phyloP scores from a whole-genome alignment of 345 rosid species.

The Camelina neglecta region DNA sequence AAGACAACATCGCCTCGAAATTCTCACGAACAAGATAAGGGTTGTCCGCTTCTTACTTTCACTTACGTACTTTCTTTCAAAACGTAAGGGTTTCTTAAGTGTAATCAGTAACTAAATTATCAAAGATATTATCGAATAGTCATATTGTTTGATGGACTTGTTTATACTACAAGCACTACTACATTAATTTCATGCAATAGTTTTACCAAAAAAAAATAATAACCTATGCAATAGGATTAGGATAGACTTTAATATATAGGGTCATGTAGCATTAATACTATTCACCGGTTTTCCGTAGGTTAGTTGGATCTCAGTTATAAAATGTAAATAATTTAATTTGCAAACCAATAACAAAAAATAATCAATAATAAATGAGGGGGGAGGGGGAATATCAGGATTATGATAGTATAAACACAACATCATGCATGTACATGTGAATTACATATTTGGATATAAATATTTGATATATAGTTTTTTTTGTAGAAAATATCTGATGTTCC shows the following conservation, averaged over 20 bases:
- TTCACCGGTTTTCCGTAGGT: conserved; percentile 20
- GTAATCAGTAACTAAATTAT: background rate
- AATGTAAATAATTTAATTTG: background rate
- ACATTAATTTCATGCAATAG: too few relatives aligned
- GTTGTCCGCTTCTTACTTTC: background rate
- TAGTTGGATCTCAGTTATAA: conserved; percentile 31
- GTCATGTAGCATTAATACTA: conserved; percentile 21
- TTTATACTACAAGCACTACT: too few relatives aligned
- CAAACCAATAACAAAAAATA: background rate
- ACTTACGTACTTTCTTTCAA: background rate
- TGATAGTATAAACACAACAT: background rate
- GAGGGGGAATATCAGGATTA: background rate
- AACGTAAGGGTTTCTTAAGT: background rate
- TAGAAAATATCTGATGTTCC: background rate
- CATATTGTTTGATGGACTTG: too few relatives aligned
- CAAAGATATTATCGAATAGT: background rate
- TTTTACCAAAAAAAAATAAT: too few relatives aligned
- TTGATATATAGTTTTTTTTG: background rate
- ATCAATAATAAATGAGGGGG: too few relatives aligned
- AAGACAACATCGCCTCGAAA: conserved; percentile 23
- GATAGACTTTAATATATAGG: conserved; percentile 12
- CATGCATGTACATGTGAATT: background rate
- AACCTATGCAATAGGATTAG: conserved; percentile 26
- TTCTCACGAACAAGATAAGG: conserved; percentile 1
- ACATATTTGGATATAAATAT: background rate